Evolutionary conservation across 106 monocot species (phyloP), one percentile per base, ranked within the genome.

Genomic region (Narthecium ossifragum): DNA sequence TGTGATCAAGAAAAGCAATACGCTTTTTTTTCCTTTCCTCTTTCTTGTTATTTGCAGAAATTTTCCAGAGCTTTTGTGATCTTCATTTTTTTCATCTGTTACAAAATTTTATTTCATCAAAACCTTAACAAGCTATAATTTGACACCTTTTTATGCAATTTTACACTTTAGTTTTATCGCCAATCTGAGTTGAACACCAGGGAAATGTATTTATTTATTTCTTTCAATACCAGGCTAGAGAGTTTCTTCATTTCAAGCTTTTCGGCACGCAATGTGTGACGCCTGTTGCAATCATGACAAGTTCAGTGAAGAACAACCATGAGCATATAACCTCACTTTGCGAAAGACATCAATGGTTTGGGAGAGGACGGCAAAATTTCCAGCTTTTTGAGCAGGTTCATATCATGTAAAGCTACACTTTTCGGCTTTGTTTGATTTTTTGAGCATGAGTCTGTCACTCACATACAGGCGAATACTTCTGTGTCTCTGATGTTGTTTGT

Each of bases 241-340:
- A 94, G 39, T 90, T 80, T 51, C 77, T 94, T 11, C 64, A 94
- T 65, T 94, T 80, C 58, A 90, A 94, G 80, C 62, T 90, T 6
- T 94, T 72, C 73, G 80, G 82, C 37, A 83, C 75, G 36, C 94
- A 94, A 60, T 83, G 83, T 61, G 80, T 75, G 37, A 94, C 94
- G 25, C 94, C 94, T 55, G 83, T 94, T 59, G 94, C 94, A 66
- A 86, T 94, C 43, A 94, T 94, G 94, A 90, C 94, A 33, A 94
- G 94, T 73, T 82, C 86, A 64, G 89, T 80, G 23, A 94, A 94
- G 78, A 76, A 94, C 55, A 94, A 94, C 61, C 89, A 94, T 72
- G 32, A 62, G 0, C 94, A 80, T 54, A 75, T 94, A 67, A 70
- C 40, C 30, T 57, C 77, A 31, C 82, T 90, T 27, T 89, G 82